These are phyloP conservation scores for Oxytropis ochrocephala DNA, from an alignment of 306 rosid species.

Conservation along the genomic window DNA sequence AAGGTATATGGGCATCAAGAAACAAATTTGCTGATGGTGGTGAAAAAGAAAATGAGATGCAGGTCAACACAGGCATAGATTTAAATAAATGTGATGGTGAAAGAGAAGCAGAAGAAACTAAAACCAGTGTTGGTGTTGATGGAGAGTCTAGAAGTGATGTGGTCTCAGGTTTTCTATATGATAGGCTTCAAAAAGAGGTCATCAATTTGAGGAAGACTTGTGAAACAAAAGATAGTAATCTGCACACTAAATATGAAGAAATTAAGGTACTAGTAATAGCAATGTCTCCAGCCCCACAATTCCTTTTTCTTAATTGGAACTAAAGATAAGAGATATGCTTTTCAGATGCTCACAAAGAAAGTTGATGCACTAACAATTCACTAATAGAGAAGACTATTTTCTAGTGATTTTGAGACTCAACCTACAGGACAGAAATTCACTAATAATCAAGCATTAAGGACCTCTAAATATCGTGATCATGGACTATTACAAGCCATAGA, in stretches of 20 bases:
- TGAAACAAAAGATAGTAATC: slow-evolving; percentile 49
- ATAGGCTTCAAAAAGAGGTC: slow-evolving; percentile 79
- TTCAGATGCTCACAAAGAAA: slow-evolving; percentile 71
- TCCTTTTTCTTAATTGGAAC: not conserved
- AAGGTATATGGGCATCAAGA: slow-evolving; percentile 71
- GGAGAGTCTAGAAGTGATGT: slow-evolving; percentile 37
- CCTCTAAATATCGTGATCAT: not conserved
- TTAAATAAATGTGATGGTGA: slow-evolving; percentile 10
- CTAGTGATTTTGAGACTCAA: not conserved
- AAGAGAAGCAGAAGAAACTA: slow-evolving; percentile 22
- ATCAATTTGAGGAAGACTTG: slow-evolving; percentile 60
- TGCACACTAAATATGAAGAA: slow-evolving; percentile 69
- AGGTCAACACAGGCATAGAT: slow-evolving; percentile 14
- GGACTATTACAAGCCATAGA: slow-evolving; percentile 1
- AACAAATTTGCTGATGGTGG: slow-evolving; percentile 56
- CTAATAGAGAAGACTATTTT: not conserved
- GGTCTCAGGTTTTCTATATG: slow-evolving; percentile 88
- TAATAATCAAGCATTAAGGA: not conserved
- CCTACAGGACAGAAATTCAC: not conserved
- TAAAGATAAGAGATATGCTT: slow-evolving; percentile 20
- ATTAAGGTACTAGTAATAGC: slow-evolving; percentile 50
- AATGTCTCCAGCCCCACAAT: not conserved
- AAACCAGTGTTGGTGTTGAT: slow-evolving; percentile 18
- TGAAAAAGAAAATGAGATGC: slow-evolving; percentile 59
- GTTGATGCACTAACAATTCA: slow-evolving; percentile 57